Base-by-base conservation (phyloP, 768 basidiomycete genomes). In the Kwoniella europaea region DNA sequence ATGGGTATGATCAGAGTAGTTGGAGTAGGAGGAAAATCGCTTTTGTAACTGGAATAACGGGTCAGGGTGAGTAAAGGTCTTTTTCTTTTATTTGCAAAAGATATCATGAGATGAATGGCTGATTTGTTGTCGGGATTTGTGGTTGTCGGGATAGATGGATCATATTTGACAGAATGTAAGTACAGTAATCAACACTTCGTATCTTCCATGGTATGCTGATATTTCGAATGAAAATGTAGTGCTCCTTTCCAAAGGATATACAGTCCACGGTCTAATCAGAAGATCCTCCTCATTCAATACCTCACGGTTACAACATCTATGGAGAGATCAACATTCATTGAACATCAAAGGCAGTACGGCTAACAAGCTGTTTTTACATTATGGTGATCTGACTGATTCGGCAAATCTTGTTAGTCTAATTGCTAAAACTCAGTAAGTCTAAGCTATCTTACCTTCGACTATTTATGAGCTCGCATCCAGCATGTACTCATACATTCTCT, bases 271-370 rank as follows among this genome's bases (percentile, higher is more conserved):
- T 53, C 94, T 97, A 85, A 97, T 98, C 78, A 91, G 95, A 76
- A 92, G 95, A 68, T 97, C 94, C 42, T 98, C 96, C 22, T 94
- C 92, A 78, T 98, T 98, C 89, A 98, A 98, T 85, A 98, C 95
- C 66, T 92, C 91, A 77, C 91, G 95, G 79, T 86, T 98, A 79
- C 91, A 96, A 78, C 93, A 97, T 85, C 88, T 98, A 27, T 95
- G 95, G 85, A 89, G 89, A 76, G 95, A 97, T 84, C 91, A 91
- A 76, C 94, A 96, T 79, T 93, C 95, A 82, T 50, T 50, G 46
- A 50, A 50, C 12, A 50, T 18, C 46, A 50, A 50, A 35, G 35
- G 35, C 6, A 89, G n/a, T 16, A 24, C 75, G 72, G 76, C 76
- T 42, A 77, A 78, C 53, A 78, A 80, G 72, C 80, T 85, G 79